These are phyloP conservation scores for Crithidia fasciculata DNA, from an alignment of 208 protist species.

Conservation along the genomic window DNA sequence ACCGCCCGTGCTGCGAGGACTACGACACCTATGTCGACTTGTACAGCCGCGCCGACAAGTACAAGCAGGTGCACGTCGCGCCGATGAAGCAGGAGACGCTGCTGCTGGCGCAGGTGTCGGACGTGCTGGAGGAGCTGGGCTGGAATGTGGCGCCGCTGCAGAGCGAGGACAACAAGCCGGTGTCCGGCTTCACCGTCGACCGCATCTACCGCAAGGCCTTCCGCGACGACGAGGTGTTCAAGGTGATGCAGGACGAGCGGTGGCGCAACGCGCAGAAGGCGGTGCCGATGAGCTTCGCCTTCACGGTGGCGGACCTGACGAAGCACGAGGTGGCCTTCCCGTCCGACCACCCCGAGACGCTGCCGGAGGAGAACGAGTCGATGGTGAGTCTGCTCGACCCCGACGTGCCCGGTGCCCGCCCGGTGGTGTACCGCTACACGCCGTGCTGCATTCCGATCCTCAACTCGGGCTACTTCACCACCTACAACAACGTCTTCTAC, in stretches of 20 bases:
- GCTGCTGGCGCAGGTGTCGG: conserved; percentile 71
- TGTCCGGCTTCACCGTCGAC: conserved; percentile 30
- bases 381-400: conserved; percentile 74
- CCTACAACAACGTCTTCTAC: conserved; percentile 91
- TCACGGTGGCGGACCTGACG: conserved; percentile 59
- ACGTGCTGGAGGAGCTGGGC: conserved; percentile 84
- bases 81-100: conserved; percentile 90
- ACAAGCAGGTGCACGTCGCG: conserved; percentile 79
- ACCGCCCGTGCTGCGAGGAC: conserved; percentile 75
- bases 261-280: conserved; percentile 47
- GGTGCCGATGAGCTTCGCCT: conserved; percentile 64
- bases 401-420: conserved; percentile 63
- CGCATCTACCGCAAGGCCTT: conserved; percentile 63
- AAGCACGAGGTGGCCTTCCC: conserved; percentile 83
- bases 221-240: conserved; percentile 56
- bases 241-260: conserved; percentile 55
- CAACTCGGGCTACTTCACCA: conserved; percentile 83
- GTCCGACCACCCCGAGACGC: conserved; percentile 37
- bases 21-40: conserved; percentile 87
- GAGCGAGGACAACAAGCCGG: conserved; percentile 39
- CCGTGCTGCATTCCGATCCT: conserved; percentile 87
- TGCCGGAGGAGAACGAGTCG: conserved; percentile 86
- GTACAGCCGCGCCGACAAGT: conserved; percentile 78
- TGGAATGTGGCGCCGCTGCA: conserved; percentile 49
- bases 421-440: conserved; percentile 64